Evolutionary conservation across 1,139 yeast genomes (phyloP).

Genomic region (Citeromyces siamensis): DNA sequence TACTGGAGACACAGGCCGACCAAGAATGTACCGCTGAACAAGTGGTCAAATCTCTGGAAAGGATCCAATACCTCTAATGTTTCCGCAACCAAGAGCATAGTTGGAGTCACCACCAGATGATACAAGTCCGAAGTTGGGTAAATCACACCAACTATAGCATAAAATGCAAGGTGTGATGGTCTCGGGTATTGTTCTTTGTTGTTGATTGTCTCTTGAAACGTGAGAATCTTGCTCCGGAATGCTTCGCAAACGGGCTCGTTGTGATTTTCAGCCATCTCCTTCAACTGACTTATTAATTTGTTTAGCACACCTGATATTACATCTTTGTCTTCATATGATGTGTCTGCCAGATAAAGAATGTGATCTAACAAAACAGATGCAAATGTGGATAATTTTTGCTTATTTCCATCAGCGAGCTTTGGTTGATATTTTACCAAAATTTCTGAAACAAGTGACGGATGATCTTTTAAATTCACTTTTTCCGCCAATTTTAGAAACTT

Average conservation of each 20-base stretch:
- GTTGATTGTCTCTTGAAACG: slow-evolving; percentile 36
- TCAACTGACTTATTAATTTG: slow-evolving; percentile 35
- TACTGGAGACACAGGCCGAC: slow-evolving; percentile 54
- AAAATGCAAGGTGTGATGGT: slow-evolving; percentile 51
- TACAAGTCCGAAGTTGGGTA: slow-evolving; percentile 95
- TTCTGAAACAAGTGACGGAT: slow-evolving; percentile 35
- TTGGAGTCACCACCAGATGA: slow-evolving; percentile 83
- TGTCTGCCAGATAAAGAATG: slow-evolving; percentile 36
- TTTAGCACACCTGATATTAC: slow-evolving; percentile 24
- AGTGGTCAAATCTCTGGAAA: slow-evolving; percentile 19
- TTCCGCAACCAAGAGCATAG: slow-evolving; percentile 63
- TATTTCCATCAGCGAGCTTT: slow-evolving; percentile 69
- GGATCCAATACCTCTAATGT: slow-evolving; percentile 37
- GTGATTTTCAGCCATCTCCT: slow-evolving; percentile 52
- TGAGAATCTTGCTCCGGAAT: slow-evolving; percentile 32
- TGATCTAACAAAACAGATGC: slow-evolving; percentile 56
- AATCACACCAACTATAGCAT: slow-evolving; percentile 57
- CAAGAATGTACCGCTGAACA: slow-evolving; percentile 44
- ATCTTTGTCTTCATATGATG: slow-evolving; percentile 17
- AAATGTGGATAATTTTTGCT: slow-evolving; percentile 57
- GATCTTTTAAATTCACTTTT: slow-evolving; percentile 27
- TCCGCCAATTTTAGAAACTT: slow-evolving; percentile 31
- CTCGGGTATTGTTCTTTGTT: slow-evolving; percentile 19
- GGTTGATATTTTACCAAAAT: slow-evolving; percentile 62
- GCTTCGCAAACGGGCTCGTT: slow-evolving; percentile 49